A percentile compares a stretch with the other conserved stretches of the same genome.
Conservation (phyloP, 108 stramenopile species). For the Aurantiochytrium sp. region DNA sequence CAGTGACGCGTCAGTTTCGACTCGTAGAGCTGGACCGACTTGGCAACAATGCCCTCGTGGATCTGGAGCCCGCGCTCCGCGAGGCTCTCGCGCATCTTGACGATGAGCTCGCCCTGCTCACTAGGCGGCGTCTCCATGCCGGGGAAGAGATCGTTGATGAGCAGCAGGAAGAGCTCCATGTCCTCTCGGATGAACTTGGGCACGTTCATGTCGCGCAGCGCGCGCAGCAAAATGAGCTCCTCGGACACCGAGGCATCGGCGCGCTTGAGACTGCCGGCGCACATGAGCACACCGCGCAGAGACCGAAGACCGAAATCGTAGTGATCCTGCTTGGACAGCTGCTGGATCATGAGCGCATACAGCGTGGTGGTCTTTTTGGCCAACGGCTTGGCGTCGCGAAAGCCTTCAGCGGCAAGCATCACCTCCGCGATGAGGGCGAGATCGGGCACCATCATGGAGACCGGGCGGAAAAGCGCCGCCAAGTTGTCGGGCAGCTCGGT, state of each 20-base stretch:
- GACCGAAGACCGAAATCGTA: slow-evolving; percentile 69
- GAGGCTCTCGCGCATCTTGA: slow-evolving; percentile 45
- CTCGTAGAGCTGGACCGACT: slow-evolving; percentile 65
- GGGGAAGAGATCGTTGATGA: slow-evolving; percentile 66
- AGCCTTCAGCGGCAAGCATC: slow-evolving; percentile 67
- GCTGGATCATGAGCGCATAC: slow-evolving; percentile 66
- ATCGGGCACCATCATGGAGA: slow-evolving; percentile 72
- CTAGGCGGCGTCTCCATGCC: slow-evolving; percentile 57
- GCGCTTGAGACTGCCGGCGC: slow-evolving; percentile 64
- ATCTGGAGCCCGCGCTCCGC: slow-evolving; percentile 47
- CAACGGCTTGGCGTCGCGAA: slow-evolving; percentile 56
- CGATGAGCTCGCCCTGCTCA: slow-evolving; percentile 52
- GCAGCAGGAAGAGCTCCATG: slow-evolving; percentile 61
- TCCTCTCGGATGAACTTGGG: slow-evolving; percentile 75
- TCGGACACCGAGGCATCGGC: slow-evolving; percentile 58
- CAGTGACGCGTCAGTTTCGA: slow-evolving; percentile 68
- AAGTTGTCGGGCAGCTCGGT: slow-evolving; percentile 69
- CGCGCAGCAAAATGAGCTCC: slow-evolving; percentile 64
- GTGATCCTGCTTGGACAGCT: slow-evolving; percentile 69
- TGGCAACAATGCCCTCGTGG: slow-evolving; percentile 55
- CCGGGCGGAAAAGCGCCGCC: slow-evolving; percentile 63
- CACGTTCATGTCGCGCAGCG: slow-evolving; percentile 70
- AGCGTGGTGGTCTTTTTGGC: slow-evolving; percentile 69
- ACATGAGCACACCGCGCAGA: slow-evolving; percentile 65
- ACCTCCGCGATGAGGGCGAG: slow-evolving; percentile 69